Percentiles rank a stretch among this genome's conserved stretches.
phyloP scores from a whole-genome alignment of 2,329 filamentous ascomycete genomes.

The Ampelomyces quisqualis region DNA sequence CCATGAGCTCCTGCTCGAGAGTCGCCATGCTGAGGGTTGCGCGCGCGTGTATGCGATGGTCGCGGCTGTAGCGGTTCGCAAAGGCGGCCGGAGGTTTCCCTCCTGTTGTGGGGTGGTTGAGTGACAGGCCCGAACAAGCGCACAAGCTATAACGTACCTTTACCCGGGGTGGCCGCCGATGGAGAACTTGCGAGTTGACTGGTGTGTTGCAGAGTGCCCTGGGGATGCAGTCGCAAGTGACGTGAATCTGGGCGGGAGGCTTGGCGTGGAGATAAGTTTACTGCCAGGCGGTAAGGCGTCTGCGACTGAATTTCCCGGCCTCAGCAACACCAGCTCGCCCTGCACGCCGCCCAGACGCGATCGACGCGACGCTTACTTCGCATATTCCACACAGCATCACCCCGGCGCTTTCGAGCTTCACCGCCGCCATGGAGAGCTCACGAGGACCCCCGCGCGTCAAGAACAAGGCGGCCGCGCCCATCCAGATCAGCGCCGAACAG shows the following conservation, averaged over 20 bases:
- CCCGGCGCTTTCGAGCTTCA: not conserved
- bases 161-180: slow-evolving; percentile 16
- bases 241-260: slow-evolving; percentile 15
- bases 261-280: slow-evolving; percentile 23
- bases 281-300: slow-evolving; percentile 12
- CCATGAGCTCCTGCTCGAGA: slow-evolving; percentile 85
- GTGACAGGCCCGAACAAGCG: slow-evolving; percentile 14
- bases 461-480: slow-evolving; percentile 88
- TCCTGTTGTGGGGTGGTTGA: slow-evolving; percentile 25
- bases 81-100: slow-evolving; percentile 26
- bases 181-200: not conserved
- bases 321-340: slow-evolving; percentile 9
- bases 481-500: slow-evolving; percentile 91
- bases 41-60: not conserved
- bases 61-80: slow-evolving; percentile 6
- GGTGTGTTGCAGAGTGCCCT: not conserved
- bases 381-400: not conserved
- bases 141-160: slow-evolving; percentile 26
- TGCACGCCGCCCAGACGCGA: slow-evolving; percentile 7
- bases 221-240: not conserved
- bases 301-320: slow-evolving; percentile 7
- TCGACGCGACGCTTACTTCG: slow-evolving; percentile 3
- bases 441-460: slow-evolving; percentile 95
- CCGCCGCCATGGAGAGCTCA: slow-evolving; percentile 72
- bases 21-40: slow-evolving; percentile 64